These are phyloP conservation scores for Pseudogymnoascus sp. DNA, from an alignment of 2,329 filamentous ascomycete genomes.

Conservation along the genomic window DNA sequence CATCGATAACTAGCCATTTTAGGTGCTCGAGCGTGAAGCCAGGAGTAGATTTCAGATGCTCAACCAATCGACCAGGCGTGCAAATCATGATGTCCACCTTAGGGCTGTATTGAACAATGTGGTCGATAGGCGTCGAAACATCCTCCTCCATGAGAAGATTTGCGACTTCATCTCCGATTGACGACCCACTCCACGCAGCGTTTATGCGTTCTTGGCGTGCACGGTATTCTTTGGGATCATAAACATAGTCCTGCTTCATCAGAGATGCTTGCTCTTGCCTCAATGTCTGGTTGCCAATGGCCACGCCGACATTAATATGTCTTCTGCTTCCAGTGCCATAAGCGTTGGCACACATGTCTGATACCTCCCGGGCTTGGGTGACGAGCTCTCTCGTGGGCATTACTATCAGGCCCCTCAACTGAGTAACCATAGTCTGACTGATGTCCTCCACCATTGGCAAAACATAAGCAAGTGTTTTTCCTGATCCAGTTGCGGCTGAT, in stretches of 20 bases:
- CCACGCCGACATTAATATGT: slow-evolving; percentile 68
- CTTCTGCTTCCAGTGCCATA: slow-evolving; percentile 49
- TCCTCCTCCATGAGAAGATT: slow-evolving; percentile 28
- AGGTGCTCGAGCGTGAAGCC: slow-evolving; percentile 73
- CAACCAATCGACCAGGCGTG: slow-evolving; percentile 84
- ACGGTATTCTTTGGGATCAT: slow-evolving; percentile 54
- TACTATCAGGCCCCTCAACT: slow-evolving; percentile 71
- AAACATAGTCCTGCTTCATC: slow-evolving; percentile 56
- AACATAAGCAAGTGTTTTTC: slow-evolving; percentile 88
- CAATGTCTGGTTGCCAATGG: slow-evolving; percentile 72
- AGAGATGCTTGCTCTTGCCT: slow-evolving; percentile 53
- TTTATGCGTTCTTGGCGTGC: slow-evolving; percentile 32
- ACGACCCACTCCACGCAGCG: slow-evolving; percentile 38
- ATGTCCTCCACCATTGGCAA: slow-evolving; percentile 76
- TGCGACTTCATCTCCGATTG: slow-evolving; percentile 34
- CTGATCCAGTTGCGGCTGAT: slow-evolving; percentile 88
- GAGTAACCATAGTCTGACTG: slow-evolving; percentile 52
- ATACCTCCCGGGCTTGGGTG: slow-evolving; percentile 70
- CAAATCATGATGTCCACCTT: slow-evolving; percentile 83
- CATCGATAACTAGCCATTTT: slow-evolving; percentile 85
- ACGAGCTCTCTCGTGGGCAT: slow-evolving; percentile 89
- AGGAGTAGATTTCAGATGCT: slow-evolving; percentile 75
- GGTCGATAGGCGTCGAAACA: slow-evolving; percentile 41
- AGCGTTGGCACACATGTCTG: slow-evolving; percentile 61
- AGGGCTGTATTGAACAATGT: slow-evolving; percentile 57